Evolutionary conservation across 2,329 filamentous ascomycete species (phyloP).

Genomic region (Cladosporium sp.): DNA sequence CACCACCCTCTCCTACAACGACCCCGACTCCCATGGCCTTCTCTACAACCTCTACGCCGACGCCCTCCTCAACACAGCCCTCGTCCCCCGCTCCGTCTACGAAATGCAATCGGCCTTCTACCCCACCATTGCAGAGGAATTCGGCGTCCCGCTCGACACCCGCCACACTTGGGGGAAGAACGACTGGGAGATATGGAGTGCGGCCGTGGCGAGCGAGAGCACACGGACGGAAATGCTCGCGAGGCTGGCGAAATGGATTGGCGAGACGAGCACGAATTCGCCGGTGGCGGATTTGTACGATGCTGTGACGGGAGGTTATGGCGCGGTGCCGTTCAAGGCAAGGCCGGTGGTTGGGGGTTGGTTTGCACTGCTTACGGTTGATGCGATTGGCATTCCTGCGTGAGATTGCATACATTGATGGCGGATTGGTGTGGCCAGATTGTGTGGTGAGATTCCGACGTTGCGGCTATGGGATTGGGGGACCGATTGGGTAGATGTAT

Average conservation of each 20-base stretch:
- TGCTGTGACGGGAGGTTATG: slow-evolving; percentile 41
- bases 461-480: too few relatives aligned
- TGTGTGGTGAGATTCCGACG: too few relatives aligned
- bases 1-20: slow-evolving; percentile 52
- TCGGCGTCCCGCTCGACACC: slow-evolving; percentile 37
- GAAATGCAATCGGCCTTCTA: slow-evolving; percentile 37
- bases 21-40: slow-evolving; percentile 29
- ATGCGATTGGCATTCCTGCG: slow-evolving; percentile 27
- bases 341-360: slow-evolving; percentile 55
- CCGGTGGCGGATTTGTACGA: slow-evolving; percentile 56
- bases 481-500: too few relatives aligned
- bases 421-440: too few relatives aligned
- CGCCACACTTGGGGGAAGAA: slow-evolving; percentile 35
- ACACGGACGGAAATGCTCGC: slow-evolving; percentile 13
- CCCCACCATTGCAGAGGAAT: slow-evolving; percentile 31
- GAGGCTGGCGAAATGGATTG: slow-evolving; percentile 48
- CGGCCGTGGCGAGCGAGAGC: slow-evolving; percentile 17
- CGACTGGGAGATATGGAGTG: slow-evolving; percentile 35
- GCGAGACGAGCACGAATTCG: slow-evolving; percentile 49
- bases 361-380: slow-evolving; percentile 50
- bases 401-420: background rate
- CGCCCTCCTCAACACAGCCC: slow-evolving; percentile 30
- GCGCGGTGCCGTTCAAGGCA: slow-evolving; percentile 49
- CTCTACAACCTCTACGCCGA: slow-evolving; percentile 38
- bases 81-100: slow-evolving; percentile 32